Evolutionary conservation across 352 stramenopile genomes (phyloP).

Genomic region (Ophiocytium majus): DNA sequence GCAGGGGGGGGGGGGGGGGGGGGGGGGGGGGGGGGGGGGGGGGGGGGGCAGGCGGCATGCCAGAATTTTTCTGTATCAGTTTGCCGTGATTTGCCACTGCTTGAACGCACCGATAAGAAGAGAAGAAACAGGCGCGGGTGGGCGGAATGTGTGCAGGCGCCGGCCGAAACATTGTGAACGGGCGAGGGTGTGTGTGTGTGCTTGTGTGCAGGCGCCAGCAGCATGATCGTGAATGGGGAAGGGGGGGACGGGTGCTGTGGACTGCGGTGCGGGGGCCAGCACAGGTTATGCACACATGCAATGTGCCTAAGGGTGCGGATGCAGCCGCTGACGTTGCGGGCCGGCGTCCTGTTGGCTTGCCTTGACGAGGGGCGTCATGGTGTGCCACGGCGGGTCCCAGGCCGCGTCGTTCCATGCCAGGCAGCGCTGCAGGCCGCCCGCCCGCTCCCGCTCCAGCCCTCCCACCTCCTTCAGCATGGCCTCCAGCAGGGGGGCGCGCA

Average conservation of each 20-base stretch:
- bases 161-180: neutral
- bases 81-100: neutral
- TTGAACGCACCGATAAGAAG: too few relatives aligned
- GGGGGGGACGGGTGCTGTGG: neutral
- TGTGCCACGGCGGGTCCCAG: slow-evolving; percentile 53
- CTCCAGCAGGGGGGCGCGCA: neutral
- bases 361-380: slow-evolving; percentile 29
- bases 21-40: slow-evolving; percentile 33
- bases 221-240: neutral
- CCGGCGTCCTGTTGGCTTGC: neutral
- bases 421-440: neutral
- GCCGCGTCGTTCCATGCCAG: slow-evolving; percentile 49
- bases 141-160: neutral
- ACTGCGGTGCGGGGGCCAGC: neutral
- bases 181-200: too few relatives aligned
- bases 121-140: neutral
- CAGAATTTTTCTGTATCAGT: neutral
- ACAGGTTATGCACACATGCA: too few relatives aligned
- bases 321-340: too few relatives aligned
- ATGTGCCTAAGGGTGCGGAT: too few relatives aligned
- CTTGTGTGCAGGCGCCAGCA: neutral
- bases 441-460: neutral
- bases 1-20: neutral
- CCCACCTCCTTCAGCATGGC: neutral
- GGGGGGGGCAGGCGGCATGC: neutral